Evolutionary conservation across 345 rosid species (phyloP), one percentile per base, ranked within the genome.

Genomic region (Euclidium syriacum): DNA sequence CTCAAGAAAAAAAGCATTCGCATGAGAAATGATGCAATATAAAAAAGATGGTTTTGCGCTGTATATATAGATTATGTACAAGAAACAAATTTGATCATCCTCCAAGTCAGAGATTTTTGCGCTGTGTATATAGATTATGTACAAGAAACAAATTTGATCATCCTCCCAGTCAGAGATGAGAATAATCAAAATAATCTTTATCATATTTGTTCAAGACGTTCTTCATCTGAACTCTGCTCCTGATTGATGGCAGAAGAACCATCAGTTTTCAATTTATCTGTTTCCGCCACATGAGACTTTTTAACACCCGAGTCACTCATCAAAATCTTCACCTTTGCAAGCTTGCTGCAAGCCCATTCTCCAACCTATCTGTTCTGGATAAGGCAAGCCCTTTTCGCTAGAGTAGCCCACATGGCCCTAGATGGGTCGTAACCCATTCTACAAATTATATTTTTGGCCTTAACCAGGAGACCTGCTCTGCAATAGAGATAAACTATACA

Each of bases 401-500:
- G 77, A 52, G 94, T 85, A 36, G 94, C 95, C 85, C 83, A 85
- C 83, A 85, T 82, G 10, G 82, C 83, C 38, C 79, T 61, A 7
- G 78, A 80, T 35, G 97, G 88, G 56, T 54, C 53, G 58, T 47
- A 74, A 30, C 84, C 82, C 79, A 76, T 87, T 30, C 15, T 61
- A 4, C 55, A 15, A 52, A 85, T 70, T 42, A 68, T 70, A 40
- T 78, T 74, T 70, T 58, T 80, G 10, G 95, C 95, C 65, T 69
- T 77, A 58, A 57, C 58, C 52, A 90, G 61, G 52, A 73, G 29
- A 66, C 92, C 97, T 17, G 82, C 90, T 68, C 87, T 85, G 48
- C 92, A 85, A 18, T 68, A 90, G 8, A 87, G 84, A 71, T 90
- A 88, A 30, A 70, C 82, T 87, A 90, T 80, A 81, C 95, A 85